Evolutionary conservation across 352 stramenopile species (phyloP), one percentile per base, ranked within the genome.

Genomic region (Phytophthora lateralis): DNA sequence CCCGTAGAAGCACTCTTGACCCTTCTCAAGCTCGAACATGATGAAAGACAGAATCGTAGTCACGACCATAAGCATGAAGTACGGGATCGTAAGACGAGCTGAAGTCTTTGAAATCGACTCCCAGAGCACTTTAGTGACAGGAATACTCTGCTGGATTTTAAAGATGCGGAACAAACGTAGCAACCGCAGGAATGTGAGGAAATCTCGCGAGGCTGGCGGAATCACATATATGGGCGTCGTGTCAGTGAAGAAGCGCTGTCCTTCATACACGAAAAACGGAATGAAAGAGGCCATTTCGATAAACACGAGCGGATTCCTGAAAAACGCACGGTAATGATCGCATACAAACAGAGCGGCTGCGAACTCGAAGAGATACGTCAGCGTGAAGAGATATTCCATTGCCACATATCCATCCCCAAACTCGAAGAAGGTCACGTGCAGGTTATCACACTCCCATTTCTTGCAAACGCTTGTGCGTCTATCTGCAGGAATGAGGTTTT

Each of bases 21-120:
- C 85, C 41, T 90, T 91, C 47, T 93, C 85, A 15, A 93, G 64
- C 56, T 93, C 78, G 39, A 81, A 91, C 72, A 93, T 87, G 51
- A 91, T 73, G 49, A 93, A 91, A 26, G 82, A 85, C 24, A 91
- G 68, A 21, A 93, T 87, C 6, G 82, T 88, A 6, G 78, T 81
- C 26, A 90, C 76, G 18, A 93, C 69, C 46, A 84, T 82, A 18
- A 93, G 75, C 79, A 93, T 89, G 58, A 89, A 88, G 41, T 91
- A 91, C 32, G 82, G 82, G 63, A 92, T 90, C 17, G 80, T 82
- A 21, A 92, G 70, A 12, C 82, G 79, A 15, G 73, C 76, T 6
- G 80, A 92, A 14, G 82, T 92, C 64, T 92, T 92, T n/a, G 80
- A 88, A 63, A 92, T 92, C 6, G 82, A 88, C 29, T 92, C 82